A percentile compares a stretch with the other conserved stretches of the same genome.
phyloP scores from a whole-genome alignment of 257 asterid genomes.

The Petrea volubilis region DNA sequence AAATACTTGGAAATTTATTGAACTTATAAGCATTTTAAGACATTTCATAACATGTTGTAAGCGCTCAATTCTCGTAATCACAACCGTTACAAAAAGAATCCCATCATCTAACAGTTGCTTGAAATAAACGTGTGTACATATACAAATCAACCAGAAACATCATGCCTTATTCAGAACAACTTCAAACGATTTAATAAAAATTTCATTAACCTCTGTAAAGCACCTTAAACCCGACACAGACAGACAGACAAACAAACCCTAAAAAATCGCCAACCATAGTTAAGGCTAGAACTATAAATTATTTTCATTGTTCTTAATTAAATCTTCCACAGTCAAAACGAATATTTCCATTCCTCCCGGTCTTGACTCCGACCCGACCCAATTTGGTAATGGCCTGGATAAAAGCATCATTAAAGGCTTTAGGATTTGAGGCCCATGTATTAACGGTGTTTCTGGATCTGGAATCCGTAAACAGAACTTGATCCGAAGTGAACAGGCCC shows the following conservation, averaged over 20 bases:
- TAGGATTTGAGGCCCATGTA: conserved; percentile 49
- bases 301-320: conserved; percentile 36
- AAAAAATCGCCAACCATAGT: too few relatives aligned
- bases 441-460: conserved; percentile 53
- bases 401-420: conserved; percentile 54
- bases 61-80: too few relatives aligned
- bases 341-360: conserved; percentile 64
- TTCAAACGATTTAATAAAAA: too few relatives aligned
- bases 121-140: background rate
- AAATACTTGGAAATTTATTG: too few relatives aligned
- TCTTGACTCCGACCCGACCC: conserved; percentile 87
- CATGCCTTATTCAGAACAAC: too few relatives aligned
- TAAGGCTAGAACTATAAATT: too few relatives aligned
- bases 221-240: background rate
- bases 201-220: too few relatives aligned
- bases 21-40: too few relatives aligned
- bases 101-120: background rate
- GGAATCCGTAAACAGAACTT: conserved; percentile 61
- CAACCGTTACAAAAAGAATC: too few relatives aligned
- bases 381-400: conserved; percentile 61
- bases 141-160: background rate
- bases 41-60: too few relatives aligned
- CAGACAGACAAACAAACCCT: background rate
- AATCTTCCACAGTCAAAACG: conserved; percentile 76
- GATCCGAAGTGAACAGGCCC: conserved; percentile 89